Base-by-base conservation (phyloP, 2,329 filamentous ascomycete species). In the Microcyclospora pomicola region DNA sequence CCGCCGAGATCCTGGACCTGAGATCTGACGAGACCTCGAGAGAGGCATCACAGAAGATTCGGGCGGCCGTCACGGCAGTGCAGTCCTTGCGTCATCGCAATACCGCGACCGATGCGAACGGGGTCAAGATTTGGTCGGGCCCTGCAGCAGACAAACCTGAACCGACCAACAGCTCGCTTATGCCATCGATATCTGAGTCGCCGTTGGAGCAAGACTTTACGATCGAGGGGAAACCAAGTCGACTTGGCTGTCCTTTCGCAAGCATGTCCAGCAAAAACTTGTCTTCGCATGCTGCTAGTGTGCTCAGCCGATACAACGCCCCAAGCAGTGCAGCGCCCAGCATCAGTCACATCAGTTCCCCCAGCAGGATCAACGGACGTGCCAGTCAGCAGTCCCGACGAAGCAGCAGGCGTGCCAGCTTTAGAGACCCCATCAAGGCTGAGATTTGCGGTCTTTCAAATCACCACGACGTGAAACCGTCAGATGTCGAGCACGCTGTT, bases 131-230 rank as follows among this genome's bases (percentile, higher is more conserved):
- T 12, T 56, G 54, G 53, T 51, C 51, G 6, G 54, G 53, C 5
- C 51, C 51, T 19, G 43, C 52, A 27, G 54, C 53, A 13, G 65
- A 66, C 52, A 47, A 58, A 51, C 33, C 57, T 51, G 40, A 61
- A 47, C 35, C 54, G 51, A 40, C 59, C 55, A 53, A 31, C 27
- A 49, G 49, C 43, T 50, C 45, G 42, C 51, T 43, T 48, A 62
- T 56, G 54, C 55, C 58, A 9, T 55, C 53, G 6, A 60, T 59
- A 38, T 54, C 59, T 34, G 58, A 61, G 39, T 62, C 62, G 27
- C 59, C 59, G 4, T 50, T 93, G 54, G 87, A 94, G 63, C 81
- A 82, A 62, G 87, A 95, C 61, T 95, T 94, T 52, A 95, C 87
- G 13, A 81, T 87, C 27, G 69, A 79, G 55, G 87, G 87, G 43